Conservation (phyloP, 768 basidiomycete genomes). For the Tremella yokohamensis region DNA sequence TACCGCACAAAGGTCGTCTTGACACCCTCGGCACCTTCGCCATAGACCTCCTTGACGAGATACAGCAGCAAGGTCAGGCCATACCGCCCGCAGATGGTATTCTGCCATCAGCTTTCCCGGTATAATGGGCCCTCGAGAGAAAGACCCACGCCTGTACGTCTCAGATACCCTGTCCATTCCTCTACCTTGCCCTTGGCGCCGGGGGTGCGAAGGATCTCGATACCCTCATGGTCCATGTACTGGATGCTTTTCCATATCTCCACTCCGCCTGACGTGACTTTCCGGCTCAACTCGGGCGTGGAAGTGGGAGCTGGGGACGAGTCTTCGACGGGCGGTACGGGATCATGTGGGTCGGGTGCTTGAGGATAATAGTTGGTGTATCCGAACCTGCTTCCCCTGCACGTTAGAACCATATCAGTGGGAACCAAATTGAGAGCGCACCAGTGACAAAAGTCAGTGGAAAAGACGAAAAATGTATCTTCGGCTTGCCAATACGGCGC, state of each 20-base stretch:
- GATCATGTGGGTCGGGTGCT: conserved; percentile 32
- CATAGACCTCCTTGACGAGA: conserved; percentile 61
- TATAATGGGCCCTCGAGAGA: conserved; percentile 8
- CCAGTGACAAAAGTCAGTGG: conserved; percentile 99
- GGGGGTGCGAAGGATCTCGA: conserved; percentile 55
- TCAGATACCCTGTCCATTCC: conserved; percentile 46
- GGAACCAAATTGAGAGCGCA: conserved; percentile 49
- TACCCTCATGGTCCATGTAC: conserved; percentile 79
- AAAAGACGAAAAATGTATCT: conserved; percentile 82
- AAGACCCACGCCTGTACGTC: conserved; percentile 45
- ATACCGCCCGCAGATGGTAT: conserved; percentile 96
- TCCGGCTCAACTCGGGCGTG: conserved; percentile 26
- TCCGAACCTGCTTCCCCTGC: conserved; percentile 47
- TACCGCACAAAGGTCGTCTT: conserved; percentile 74
- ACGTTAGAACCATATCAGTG: conserved; percentile 1
- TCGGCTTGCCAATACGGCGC: conserved; percentile 74
- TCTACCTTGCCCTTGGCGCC: conserved; percentile 31
- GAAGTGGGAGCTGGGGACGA: conserved; percentile 15
- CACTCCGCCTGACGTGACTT: conserved; percentile 37
- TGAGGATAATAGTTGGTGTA: conserved; percentile 47
- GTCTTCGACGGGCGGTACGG: conserved; percentile 37
- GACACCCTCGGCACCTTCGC: conserved; percentile 54
- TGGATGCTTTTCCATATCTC: conserved; percentile 81
- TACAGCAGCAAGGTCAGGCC: conserved; percentile 90
- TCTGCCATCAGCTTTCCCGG: conserved; percentile 63